These are phyloP conservation scores for Rasamsonia emersonii DNA, from an alignment of 2,329 filamentous ascomycete species.

Conservation along the genomic window DNA sequence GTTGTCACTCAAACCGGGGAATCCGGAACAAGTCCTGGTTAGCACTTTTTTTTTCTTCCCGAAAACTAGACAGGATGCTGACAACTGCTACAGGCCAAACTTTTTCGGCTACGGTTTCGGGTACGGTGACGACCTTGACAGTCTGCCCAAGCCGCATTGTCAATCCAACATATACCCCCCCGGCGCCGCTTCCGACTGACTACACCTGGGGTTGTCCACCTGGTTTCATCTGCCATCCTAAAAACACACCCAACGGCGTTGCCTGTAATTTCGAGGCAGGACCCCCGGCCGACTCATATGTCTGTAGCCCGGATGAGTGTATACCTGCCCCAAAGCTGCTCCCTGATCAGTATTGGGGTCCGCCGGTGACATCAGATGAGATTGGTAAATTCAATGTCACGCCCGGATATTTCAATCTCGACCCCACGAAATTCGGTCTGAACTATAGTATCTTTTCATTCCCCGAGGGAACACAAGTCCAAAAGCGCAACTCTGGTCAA, in stretches of 20 bases:
- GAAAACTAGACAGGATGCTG: too few relatives aligned
- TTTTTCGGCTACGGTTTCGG: slow-evolving; percentile 1
- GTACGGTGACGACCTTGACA: slow-evolving; percentile 9
- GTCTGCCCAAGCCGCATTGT: slow-evolving; percentile 19
- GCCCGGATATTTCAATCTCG: slow-evolving; percentile 56
- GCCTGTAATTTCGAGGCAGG: slow-evolving; percentile 34
- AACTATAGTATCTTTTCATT: slow-evolving; percentile 51
- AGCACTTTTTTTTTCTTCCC: too few relatives aligned
- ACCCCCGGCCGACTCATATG: slow-evolving; percentile 29
- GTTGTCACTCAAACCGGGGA: too few relatives aligned
- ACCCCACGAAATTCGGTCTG: slow-evolving; percentile 54
- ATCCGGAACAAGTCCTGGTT: too few relatives aligned
- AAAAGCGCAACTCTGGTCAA: background rate
- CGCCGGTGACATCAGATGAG: slow-evolving; percentile 13
- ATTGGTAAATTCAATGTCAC: slow-evolving; percentile 43
- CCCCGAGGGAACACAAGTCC: slow-evolving; percentile 4
- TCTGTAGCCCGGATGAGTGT: slow-evolving; percentile 34
- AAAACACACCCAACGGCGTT: slow-evolving; percentile 14
- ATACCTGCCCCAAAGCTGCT: slow-evolving; percentile 22
- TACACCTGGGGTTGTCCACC: slow-evolving; percentile 38
- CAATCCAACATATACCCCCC: slow-evolving; percentile 23
- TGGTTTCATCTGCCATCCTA: slow-evolving; percentile 34
- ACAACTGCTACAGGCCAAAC: slow-evolving; percentile 7
- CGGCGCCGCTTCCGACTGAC: slow-evolving; percentile 17
- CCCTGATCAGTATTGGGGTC: slow-evolving; percentile 15